These are phyloP conservation scores for Aspergillus cristatus DNA, from an alignment of 495 filamentous ascomycete genomes.

Conservation along the genomic window DNA sequence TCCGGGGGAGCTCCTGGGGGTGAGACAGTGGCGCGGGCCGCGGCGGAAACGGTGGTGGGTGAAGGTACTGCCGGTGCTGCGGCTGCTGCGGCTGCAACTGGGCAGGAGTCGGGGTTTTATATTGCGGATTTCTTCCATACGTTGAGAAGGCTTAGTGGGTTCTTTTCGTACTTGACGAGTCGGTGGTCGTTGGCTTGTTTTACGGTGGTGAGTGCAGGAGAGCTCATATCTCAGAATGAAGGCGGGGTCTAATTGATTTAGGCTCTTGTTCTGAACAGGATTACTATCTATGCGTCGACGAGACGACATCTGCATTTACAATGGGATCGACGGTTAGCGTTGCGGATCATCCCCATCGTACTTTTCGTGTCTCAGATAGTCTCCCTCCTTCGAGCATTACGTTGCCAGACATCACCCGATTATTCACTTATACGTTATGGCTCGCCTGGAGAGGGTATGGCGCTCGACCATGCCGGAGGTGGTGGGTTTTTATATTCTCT, in stretches of 20 bases:
- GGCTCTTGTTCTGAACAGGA: slow-evolving; percentile 83
- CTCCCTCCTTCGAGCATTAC: slow-evolving; percentile 69
- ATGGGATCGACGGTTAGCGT: slow-evolving; percentile 59
- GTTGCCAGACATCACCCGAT: slow-evolving; percentile 81
- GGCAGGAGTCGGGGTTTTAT: slow-evolving; percentile 21
- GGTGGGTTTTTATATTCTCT: slow-evolving; percentile 62
- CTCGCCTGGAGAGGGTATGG: slow-evolving; percentile 51
- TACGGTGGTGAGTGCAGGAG: slow-evolving; percentile 45
- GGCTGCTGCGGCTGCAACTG: neutral
- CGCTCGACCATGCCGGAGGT: slow-evolving; percentile 63
- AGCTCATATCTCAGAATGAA: neutral
- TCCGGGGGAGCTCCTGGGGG: slow-evolving; percentile 13
- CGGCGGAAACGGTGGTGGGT: slow-evolving; percentile 21
- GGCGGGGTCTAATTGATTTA: slow-evolving; percentile 8
- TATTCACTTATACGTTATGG: slow-evolving; percentile 68
- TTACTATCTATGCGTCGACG: slow-evolving; percentile 85
- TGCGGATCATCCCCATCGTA: slow-evolving; percentile 69
- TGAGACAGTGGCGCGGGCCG: slow-evolving; percentile 17
- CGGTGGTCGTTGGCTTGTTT: slow-evolving; percentile 89
- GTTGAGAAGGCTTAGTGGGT: slow-evolving; percentile 60
- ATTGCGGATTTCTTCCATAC: slow-evolving; percentile 30
- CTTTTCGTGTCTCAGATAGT: slow-evolving; percentile 61
- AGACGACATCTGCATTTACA: slow-evolving; percentile 62
- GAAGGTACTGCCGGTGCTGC: slow-evolving; percentile 21
- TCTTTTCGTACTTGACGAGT: slow-evolving; percentile 87